Base-by-base conservation (phyloP, 768 basidiomycete species). In the Boletus reticulatus region DNA sequence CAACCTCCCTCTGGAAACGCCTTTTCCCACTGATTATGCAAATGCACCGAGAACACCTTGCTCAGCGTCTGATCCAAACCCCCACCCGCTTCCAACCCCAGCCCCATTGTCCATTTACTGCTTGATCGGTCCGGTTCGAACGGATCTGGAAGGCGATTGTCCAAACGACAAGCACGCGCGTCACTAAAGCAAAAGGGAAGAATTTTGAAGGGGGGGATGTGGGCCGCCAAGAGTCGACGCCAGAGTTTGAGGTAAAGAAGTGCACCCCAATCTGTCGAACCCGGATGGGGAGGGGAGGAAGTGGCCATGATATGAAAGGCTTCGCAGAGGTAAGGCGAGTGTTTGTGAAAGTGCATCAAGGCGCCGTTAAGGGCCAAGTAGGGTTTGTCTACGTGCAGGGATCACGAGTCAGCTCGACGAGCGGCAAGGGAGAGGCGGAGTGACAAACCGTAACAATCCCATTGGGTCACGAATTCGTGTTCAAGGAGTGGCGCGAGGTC, bases 11-110 rank as follows among this genome's bases (percentile, higher is more conserved):
- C 67, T 0, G 96, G 94, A 67, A 89, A 98, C 48, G 73, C 72
- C 76, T 94, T 97, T 50, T 88, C 82, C 95, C 96, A 98, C 71
- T 94, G 94, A 72, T 98, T 97, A 70, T 98, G 96, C 63, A 98
- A 67, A 73, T 98, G 96, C 36, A 98, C 81, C 0, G 86, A 82
- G 74, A 96, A 99, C 13, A 96, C 80, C 56, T 89, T 85, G 56
- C 71, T 61, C 29, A 95, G 72, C 53, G 78, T 80, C 58, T 75
- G 62, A 67, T 89, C 87, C 61, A 88, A 69, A 6, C 79, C 80
- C 6, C 85, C 89, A 14, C 81, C 88, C 59, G 78, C 80, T 59
- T 81, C 82, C 53, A 83, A 67, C 0, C 79, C 82, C 56, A 84
- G 66, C 2, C 87, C 86, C 67, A 82, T 83, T 31, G 81, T 87